A percentile compares a stretch with the other conserved stretches of the same genome.
phyloP scores from a whole-genome alignment of 2,329 filamentous ascomycete species.

The Sphaceloma murrayae region DNA sequence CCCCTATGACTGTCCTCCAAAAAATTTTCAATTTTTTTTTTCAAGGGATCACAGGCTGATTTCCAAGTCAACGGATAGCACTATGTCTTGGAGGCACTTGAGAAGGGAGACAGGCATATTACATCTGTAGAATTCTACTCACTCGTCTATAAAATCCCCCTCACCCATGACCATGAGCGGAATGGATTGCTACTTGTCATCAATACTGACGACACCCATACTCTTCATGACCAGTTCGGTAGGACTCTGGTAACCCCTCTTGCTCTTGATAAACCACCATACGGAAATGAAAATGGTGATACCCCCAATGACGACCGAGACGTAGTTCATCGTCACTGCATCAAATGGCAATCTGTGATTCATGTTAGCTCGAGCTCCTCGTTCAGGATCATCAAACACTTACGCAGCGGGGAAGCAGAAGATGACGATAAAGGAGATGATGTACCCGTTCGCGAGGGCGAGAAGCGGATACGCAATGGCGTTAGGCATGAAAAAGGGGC shows the following conservation, averaged over 20 bases:
- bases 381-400: too few relatives aligned
- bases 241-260: slow-evolving; percentile 32
- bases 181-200: slow-evolving; percentile 9
- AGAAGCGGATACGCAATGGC: slow-evolving; percentile 44
- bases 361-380: too few relatives aligned
- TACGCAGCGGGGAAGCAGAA: slow-evolving; percentile 47
- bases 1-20: too few relatives aligned
- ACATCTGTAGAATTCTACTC: slow-evolving; percentile 1
- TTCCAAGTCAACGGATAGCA: too few relatives aligned
- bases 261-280: slow-evolving; percentile 31
- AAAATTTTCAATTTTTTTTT: too few relatives aligned
- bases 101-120: background rate
- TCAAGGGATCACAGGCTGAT: too few relatives aligned
- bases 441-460: slow-evolving; percentile 46
- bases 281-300: slow-evolving; percentile 30
- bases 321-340: slow-evolving; percentile 36
- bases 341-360: slow-evolving; percentile 26
- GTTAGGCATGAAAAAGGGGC: slow-evolving; percentile 49
- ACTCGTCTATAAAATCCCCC: background rate
- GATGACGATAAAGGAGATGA: slow-evolving; percentile 52
- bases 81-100: too few relatives aligned
- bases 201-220: slow-evolving; percentile 10
- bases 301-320: slow-evolving; percentile 32
- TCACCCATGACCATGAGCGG: background rate
- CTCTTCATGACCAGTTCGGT: slow-evolving; percentile 15